Evolutionary conservation across 1,284 basidiomycete genomes (phyloP).

Genomic region (Ceratobasidium sp.): DNA sequence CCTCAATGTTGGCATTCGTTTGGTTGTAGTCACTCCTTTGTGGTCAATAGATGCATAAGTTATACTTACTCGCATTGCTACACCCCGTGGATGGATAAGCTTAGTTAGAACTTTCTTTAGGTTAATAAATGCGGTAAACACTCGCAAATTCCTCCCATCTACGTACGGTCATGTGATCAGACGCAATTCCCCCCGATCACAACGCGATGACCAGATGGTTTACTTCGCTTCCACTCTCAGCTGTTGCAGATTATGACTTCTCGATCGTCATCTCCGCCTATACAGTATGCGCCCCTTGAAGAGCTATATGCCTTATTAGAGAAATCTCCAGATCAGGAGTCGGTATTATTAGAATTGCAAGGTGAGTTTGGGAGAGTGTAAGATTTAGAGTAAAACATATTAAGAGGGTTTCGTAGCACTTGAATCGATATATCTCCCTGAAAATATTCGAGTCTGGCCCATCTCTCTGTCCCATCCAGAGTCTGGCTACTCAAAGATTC

Average conservation of each 20-base stretch:
- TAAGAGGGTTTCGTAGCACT: not conserved
- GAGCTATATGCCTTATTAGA: constrained; percentile 32
- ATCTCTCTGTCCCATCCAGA: constrained; percentile 37
- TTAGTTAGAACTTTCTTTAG: too few species aligned
- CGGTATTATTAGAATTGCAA: constrained; percentile 37
- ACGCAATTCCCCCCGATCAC: constrained; percentile 7
- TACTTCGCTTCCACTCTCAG: not conserved
- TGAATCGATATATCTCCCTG: constrained; percentile 39
- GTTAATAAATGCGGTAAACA: not conserved
- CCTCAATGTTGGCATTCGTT: not conserved
- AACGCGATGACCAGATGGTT: constrained; percentile 13
- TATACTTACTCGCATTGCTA: not conserved
- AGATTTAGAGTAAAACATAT: not conserved
- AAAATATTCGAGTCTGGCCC: constrained; percentile 40
- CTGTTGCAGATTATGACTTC: constrained; percentile 25
- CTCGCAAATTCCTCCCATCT: not conserved
- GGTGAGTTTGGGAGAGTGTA: not conserved
- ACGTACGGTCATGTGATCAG: constrained; percentile 15
- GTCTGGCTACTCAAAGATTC: constrained; percentile 23
- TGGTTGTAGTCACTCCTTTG: constrained; percentile 18
- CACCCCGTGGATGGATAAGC: too few species aligned
- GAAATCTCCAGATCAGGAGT: constrained; percentile 31
- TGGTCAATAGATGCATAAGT: constrained; percentile 3
- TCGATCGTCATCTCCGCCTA: constrained; percentile 34
- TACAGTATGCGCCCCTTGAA: constrained; percentile 37